Evolutionary conservation across 1,284 basidiomycete species (phyloP).

Genomic region (Wolfiporia cocos): DNA sequence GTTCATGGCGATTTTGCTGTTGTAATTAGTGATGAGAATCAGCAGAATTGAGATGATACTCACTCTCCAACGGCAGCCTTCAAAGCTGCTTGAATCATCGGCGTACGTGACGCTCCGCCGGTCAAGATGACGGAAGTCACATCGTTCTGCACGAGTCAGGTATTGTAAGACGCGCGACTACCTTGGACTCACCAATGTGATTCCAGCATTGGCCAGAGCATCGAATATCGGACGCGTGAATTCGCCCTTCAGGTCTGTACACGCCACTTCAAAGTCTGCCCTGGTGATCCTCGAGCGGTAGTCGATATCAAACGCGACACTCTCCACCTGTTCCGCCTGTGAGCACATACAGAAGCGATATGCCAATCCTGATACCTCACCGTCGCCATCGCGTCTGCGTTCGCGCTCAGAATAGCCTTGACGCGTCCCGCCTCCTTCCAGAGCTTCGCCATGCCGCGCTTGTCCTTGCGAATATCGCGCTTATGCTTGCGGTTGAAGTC

Average conservation of each 20-base stretch:
- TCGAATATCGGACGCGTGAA: conserved; percentile 77
- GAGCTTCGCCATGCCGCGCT: conserved; percentile 87
- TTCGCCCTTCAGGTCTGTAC: conserved; percentile 52
- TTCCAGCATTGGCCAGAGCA: conserved; percentile 64
- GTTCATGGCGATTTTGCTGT: conserved; percentile 83
- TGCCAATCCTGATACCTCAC: conserved; percentile 36
- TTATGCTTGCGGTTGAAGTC: conserved; percentile 70
- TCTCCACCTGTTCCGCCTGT: conserved; percentile 63
- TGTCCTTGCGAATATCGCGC: conserved; percentile 65
- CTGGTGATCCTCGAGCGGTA: conserved; percentile 79
- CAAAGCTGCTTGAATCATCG: conserved; percentile 85
- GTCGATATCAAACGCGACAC: conserved; percentile 86
- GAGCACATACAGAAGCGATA: conserved; percentile 5
- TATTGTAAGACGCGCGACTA: background rate
- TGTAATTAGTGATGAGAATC: conserved; percentile 21
- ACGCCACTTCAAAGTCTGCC: conserved; percentile 70
- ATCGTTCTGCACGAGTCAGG: conserved; percentile 41
- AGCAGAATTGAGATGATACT: conserved; percentile 20
- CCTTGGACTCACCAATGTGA: conserved; percentile 61
- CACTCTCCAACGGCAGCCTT: conserved; percentile 73
- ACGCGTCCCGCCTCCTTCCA: conserved; percentile 91
- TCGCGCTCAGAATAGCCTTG: conserved; percentile 93
- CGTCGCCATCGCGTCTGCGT: conserved; percentile 69
- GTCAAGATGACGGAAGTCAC: conserved; percentile 88
- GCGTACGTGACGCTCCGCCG: conserved; percentile 87